Evolutionary conservation across 148 eudicot genomes (phyloP).

Genomic region (Nepenthes gracilis): DNA sequence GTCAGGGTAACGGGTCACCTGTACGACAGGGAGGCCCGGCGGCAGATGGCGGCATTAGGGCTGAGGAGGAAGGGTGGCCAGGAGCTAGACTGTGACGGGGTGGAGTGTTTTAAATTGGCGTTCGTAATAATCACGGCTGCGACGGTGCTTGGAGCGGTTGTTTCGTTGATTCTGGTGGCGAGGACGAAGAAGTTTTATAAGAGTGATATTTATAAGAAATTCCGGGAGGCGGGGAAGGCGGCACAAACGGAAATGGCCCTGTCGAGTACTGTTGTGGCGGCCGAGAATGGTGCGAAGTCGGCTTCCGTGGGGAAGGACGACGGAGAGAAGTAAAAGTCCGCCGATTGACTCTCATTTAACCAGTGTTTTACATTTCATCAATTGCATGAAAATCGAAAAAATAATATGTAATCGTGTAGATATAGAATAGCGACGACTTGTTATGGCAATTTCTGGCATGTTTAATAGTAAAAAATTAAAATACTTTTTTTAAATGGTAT

Average conservation of each 20-base stretch:
- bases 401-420: no score
- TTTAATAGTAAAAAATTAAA: no score
- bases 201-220: constrained; percentile 15
- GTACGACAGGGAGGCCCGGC: constrained; percentile 20
- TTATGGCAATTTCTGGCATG: no score
- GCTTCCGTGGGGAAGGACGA: background rate
- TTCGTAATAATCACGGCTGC: constrained; percentile 15
- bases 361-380: no score
- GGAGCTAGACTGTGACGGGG: constrained; percentile 15
- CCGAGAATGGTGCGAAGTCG: background rate
- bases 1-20: constrained; percentile 15
- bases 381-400: no score
- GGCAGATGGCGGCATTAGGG: constrained; percentile 14
- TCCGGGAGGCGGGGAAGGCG: constrained; percentile 3
- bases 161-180: constrained; percentile 14
- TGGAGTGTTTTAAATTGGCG: constrained; percentile 12
- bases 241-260: background rate
- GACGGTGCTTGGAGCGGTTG: constrained; percentile 9
- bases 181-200: constrained; percentile 20
- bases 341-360: no score
- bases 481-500: no score
- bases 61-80: constrained; percentile 8
- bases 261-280: background rate
- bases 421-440: no score
- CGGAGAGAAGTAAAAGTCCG: background rate